A percentile compares a stretch with the other conserved stretches of the same genome.
Conservation (phyloP, 345 rosid genomes). For the Dimocarpus longan region DNA sequence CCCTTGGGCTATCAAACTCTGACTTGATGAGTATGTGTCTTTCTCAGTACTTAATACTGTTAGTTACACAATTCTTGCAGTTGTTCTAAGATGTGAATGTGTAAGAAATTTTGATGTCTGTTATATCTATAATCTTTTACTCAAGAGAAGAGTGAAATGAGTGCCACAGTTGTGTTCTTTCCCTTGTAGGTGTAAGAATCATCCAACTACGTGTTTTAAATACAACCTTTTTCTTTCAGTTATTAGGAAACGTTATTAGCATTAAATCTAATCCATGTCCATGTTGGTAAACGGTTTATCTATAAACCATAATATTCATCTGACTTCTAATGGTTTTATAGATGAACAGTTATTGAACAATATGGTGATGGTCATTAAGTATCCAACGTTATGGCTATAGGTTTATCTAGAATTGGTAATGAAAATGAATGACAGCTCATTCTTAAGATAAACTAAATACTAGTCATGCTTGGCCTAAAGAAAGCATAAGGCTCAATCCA, state of each 20-base stretch:
- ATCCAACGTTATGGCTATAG: no score
- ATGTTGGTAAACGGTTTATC: background rate
- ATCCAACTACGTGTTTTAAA: background rate
- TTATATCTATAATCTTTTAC: background rate
- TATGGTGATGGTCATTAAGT: no score
- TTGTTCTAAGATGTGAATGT: conserved; percentile 17
- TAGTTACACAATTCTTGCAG: conserved; percentile 5
- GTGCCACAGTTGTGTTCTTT: background rate
- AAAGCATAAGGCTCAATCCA: no score
- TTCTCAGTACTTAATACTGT: conserved; percentile 6
- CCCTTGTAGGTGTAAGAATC: conserved; percentile 7
- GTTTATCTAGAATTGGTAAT: no score
- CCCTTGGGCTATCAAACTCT: conserved; percentile 87
- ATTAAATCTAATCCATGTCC: background rate
- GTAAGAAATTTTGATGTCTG: conserved; percentile 18
- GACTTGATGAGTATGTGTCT: conserved; percentile 48
- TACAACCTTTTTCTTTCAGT: no score
- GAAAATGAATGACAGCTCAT: background rate
- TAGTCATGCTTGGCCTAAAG: no score
- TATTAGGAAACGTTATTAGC: no score
- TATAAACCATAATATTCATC: background rate
- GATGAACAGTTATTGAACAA: no score
- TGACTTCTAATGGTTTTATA: background rate
- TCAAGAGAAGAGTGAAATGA: conserved; percentile 2
- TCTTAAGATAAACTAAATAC: no score